Evolutionary conservation across 495 filamentous ascomycete species (phyloP), one percentile per base, ranked within the genome.

Genomic region (Pseudotulostoma volvatum): DNA sequence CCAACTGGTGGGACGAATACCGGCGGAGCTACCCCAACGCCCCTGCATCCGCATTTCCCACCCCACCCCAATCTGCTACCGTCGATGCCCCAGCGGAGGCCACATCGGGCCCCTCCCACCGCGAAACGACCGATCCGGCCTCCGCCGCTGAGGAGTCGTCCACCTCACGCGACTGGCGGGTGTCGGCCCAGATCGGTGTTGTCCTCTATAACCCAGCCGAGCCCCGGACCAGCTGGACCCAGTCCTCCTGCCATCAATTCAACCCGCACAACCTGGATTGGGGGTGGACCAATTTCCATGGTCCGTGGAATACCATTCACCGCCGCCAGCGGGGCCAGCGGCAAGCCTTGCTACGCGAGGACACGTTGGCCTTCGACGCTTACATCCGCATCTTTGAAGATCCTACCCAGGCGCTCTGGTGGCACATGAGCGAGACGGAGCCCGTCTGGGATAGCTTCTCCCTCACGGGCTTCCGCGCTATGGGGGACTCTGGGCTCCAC

Each of bases 371-470:
- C 1, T 77, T 81, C 38, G 69, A 69, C 30, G 70, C 71, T 0
- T 78, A 79, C 46, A 73, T 81, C 44, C 70, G 74, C 9, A 63
- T 76, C 18, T 50, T 79, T 21, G 54, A 78, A 13, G 76, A 81
- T 43, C 67, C 71, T 8, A 79, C 76, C 2, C 54, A 60, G 5
- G 71, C 66, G 19, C 56, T 79, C n/a, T 79, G 75, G 74, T 74
- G 72, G 57, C 71, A 77, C 45, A 52, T 59, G 49, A 57, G 68
- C 39, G 48, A 87, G 66, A 52, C 79, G 56, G 52, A 75, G 55
- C 44, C 76, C 64, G 62, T 86, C 76, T 46, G 88, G 84, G 48
- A 97, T 71, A 54, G 84, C 45, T 63, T 69, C 70, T 58, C 62
- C 5, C 63, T 72, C 55, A 77, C 75, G 18, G 74, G 76, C 15